Percentiles rank a stretch among this genome's conserved stretches.
phyloP scores from a whole-genome alignment of 768 basidiomycete genomes.

The Rickenella mellea region DNA sequence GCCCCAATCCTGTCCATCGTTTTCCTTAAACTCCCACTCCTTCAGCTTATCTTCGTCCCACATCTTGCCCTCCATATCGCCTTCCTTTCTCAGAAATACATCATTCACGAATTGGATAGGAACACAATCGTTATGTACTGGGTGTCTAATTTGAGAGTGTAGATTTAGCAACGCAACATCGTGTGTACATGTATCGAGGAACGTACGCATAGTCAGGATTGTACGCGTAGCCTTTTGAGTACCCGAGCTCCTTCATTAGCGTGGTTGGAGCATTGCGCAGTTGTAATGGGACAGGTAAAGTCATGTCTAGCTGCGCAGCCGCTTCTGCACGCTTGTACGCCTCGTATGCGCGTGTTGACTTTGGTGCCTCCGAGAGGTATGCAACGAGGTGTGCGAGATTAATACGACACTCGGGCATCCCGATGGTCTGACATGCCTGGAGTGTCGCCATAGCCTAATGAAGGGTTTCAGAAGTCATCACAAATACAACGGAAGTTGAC shows the following conservation, averaged over 20 bases:
- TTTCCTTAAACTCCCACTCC: conserved; percentile 46
- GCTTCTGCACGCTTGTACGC: conserved; percentile 65
- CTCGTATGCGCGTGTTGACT: conserved; percentile 71
- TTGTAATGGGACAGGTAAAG: conserved; percentile 56
- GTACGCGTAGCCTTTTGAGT: conserved; percentile 54
- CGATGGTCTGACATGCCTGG: conserved; percentile 57
- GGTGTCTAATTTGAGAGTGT: conserved; percentile 37
- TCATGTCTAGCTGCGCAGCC: conserved; percentile 42
- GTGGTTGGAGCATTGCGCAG: conserved; percentile 73
- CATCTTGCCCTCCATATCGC: conserved; percentile 33
- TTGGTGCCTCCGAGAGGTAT: conserved; percentile 76
- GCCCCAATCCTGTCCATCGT: conserved; percentile 39
- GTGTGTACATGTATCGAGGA: too few relatives aligned
- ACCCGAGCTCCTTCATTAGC: conserved; percentile 62
- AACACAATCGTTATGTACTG: conserved; percentile 55
- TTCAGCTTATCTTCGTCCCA: conserved; percentile 54
- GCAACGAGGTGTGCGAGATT: conserved; percentile 70
- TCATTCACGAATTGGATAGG: conserved; percentile 36
- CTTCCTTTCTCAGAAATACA: conserved; percentile 34
- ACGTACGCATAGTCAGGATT: conserved; percentile 49
- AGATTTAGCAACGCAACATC: too few relatives aligned
- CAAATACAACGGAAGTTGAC: background rate
- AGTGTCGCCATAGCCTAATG: conserved; percentile 50
- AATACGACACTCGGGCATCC: conserved; percentile 79
- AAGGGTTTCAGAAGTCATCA: background rate